Evolutionary conservation across 148 eudicot species (phyloP), one percentile per base, ranked within the genome.

Genomic region (Linanthus parryae): DNA sequence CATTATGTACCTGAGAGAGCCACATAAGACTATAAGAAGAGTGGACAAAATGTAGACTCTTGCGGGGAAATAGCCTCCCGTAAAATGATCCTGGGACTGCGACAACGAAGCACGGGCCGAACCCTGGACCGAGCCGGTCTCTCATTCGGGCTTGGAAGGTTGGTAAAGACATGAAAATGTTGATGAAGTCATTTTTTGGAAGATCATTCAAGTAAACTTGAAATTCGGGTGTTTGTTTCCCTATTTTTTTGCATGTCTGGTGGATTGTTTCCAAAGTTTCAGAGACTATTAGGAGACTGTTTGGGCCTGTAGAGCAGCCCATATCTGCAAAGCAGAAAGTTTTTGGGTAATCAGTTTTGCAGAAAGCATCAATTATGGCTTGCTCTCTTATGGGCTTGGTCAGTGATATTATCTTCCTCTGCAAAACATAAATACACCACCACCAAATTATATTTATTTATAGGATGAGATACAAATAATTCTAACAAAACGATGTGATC

Each of bases 301-400:
- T 82, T 10, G 76, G 72, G 18, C 88, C 88, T n/a, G 81, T 72
- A 13, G 88, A 75, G 43, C 88, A 82, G 36, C 88, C 89, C 61
- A 82, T 21, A 25, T 78, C 89, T 5, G 79, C 89, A 16, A 82
- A 62, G 65, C 57, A 40, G 5, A 65, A 11, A 21, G 23, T 64
- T 20, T 47, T 53, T 1, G 61, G 7, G 41, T 4, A 49, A 28
- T 41, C 17, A 26, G 47, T 47, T n/a, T 3, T 58, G 38, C 38
- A 21, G 26, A 48, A 61, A 16, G 63, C 50, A 20, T 54, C 61
- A 30, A 4, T 39, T 3, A 63, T 40, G 15, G 69, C 74, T 63
- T 65, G 38, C 44, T 65, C 67, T 12, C 14, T 43, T 44, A 56
- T 65, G 9, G 67, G 59, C 48, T 44, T 60, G 17, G 71, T 71